Base-by-base conservation (phyloP, 2,329 filamentous ascomycete species). In the Scortechinia acanthostroma region DNA sequence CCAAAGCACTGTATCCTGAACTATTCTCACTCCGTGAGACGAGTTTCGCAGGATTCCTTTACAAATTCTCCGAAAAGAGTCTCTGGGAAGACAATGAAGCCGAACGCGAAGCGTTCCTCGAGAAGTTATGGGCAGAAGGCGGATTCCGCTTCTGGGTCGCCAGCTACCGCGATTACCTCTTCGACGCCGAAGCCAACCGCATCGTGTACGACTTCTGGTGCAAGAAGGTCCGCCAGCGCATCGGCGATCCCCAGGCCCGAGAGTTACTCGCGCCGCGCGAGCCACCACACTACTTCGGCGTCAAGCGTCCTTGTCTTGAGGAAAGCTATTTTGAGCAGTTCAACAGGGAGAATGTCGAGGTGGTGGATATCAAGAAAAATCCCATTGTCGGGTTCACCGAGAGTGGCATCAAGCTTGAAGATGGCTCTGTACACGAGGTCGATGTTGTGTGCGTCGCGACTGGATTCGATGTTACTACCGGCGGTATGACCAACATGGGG, bases 11-110 rank as follows among this genome's bases (percentile, higher is more conserved):
- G 1, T 70, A 70, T 22, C 54, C 54, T 1, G 51, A 59, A 4
- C 54, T 76, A 4, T 77, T 74, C 53, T 59, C 62, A 20, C 50
- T 60, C 13, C 66, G 73, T 2, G 58, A 63, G 37, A 67, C 54
- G 14, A 72, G 60, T 15, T 74, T 73, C 49, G 65, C 66, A 0
- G 75, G 76, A 2, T 77, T 81, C 55, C 57, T 65, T 3, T 76
- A 71, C 48, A 69, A 74, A 46, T 70, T 65, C 44, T 50, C 58
- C 16, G 58, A 73, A 42, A 64, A 64, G 23, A 64, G 69, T 15
- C 69, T 68, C 0, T 10, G 65, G 16, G 61, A 68, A 17, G 67
- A 69, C 13, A 59, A 57, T 0, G 56, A 58, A 0, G 65, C 70
- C 43, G 62, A 77, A 47, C 62, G 69, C 2, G 58, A 69, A 42